phyloP scores from a whole-genome alignment of 2,329 filamentous ascomycete genomes.

The Geosmithia putterillii region DNA sequence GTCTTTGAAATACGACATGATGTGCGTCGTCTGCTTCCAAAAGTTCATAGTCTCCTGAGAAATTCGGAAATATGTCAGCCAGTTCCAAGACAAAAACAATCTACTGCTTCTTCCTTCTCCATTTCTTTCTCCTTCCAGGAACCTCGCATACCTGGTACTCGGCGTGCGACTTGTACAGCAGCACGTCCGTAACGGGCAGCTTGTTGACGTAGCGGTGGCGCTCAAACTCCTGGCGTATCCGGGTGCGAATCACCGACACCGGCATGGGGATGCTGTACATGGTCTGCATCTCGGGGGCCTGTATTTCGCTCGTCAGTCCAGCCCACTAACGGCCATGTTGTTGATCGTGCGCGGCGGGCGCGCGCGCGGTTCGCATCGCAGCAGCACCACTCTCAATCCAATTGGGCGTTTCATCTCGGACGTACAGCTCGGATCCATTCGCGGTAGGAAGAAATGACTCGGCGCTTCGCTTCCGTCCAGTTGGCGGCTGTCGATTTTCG shows the following conservation, averaged over 20 bases:
- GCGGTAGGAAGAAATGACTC: slow-evolving; percentile 82
- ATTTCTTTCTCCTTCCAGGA: not conserved
- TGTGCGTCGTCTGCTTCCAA: slow-evolving; percentile 94
- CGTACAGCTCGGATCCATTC: slow-evolving; percentile 94
- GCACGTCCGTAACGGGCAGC: slow-evolving; percentile 74
- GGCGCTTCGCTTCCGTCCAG: slow-evolving; percentile 76
- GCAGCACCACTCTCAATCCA: not conserved
- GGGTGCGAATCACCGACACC: slow-evolving; percentile 76
- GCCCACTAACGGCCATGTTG: not conserved
- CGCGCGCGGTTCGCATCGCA: not conserved
- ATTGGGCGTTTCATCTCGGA: slow-evolving; percentile 14
- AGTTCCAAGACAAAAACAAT: not conserved
- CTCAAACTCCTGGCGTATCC: slow-evolving; percentile 95
- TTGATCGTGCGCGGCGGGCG: not conserved
- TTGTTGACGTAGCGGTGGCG: slow-evolving; percentile 88
- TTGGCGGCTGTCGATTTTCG: slow-evolving; percentile 62
- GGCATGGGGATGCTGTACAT: slow-evolving; percentile 94
- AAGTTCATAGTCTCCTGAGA: slow-evolving; percentile 91
- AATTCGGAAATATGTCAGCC: not conserved
- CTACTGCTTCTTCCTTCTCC: not conserved
- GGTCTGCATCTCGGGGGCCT: slow-evolving; percentile 93
- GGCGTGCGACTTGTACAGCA: slow-evolving; percentile 80
- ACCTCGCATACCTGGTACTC: slow-evolving; percentile 69
- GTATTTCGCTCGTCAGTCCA: slow-evolving; percentile 11
- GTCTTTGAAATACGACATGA: slow-evolving; percentile 92